Percentiles rank a stretch among this genome's conserved stretches.
Evolutionary conservation across 2,329 filamentous ascomycete species (phyloP).

Genomic region (Sphaerostilbella broomeana): DNA sequence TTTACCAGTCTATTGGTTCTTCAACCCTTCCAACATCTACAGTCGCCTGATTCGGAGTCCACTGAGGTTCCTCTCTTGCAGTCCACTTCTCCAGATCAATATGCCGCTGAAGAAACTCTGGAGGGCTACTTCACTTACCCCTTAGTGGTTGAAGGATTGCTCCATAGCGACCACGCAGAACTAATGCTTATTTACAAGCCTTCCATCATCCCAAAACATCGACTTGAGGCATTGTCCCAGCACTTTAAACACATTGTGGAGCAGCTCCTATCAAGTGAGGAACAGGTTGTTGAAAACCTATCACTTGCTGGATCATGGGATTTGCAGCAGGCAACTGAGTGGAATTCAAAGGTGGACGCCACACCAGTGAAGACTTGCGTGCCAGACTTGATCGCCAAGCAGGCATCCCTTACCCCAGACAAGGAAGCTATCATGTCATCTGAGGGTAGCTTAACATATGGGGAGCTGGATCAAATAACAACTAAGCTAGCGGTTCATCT

Average conservation of each 20-base stretch:
- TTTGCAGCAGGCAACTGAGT: not conserved
- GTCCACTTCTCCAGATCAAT: not conserved
- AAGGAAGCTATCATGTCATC: constrained; percentile 12
- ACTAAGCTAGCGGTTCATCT: constrained; percentile 9
- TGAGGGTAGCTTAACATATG: constrained; percentile 12
- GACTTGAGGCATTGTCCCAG: constrained; percentile 1
- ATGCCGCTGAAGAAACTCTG: constrained; percentile 1
- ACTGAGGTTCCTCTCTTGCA: too few relatives aligned
- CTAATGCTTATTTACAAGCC: constrained; percentile 6
- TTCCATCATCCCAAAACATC: not conserved
- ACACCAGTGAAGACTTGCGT: not conserved
- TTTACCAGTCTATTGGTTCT: constrained; percentile 8
- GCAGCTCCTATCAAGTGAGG: not conserved
- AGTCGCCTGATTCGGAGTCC: too few relatives aligned
- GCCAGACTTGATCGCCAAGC: constrained; percentile 4
- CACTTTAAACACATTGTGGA: constrained; percentile 3
- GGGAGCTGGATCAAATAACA: constrained; percentile 13
- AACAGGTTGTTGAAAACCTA: not conserved
- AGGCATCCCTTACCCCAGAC: constrained; percentile 1
- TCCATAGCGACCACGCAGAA: constrained; percentile 4
- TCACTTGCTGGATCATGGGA: constrained; percentile 7
- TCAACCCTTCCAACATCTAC: constrained; percentile 9
- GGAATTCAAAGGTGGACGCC: not conserved
- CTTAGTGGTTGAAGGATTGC: not conserved
- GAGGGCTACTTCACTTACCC: constrained; percentile 11